These are phyloP conservation scores for Casaregolazyma suthepensis DNA, from an alignment of 1,139 yeast species.

Conservation along the genomic window DNA sequence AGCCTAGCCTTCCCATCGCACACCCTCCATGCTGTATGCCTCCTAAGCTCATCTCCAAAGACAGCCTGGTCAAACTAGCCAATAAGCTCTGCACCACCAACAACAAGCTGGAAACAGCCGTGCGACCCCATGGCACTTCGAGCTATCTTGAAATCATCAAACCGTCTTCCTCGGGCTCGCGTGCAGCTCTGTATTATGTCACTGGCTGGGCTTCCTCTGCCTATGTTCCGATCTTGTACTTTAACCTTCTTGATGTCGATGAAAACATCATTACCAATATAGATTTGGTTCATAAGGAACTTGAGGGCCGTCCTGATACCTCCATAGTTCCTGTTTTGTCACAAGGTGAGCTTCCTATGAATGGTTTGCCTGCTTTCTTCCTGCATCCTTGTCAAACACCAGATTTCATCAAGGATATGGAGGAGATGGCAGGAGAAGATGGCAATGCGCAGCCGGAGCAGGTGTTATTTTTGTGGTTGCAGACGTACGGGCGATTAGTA, in stretches of 20 bases:
- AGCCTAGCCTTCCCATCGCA: no score
- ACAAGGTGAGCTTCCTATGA: constrained; percentile 32
- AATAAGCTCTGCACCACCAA: neutral
- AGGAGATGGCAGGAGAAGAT: neutral
- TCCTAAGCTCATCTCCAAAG: neutral
- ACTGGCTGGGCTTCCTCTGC: constrained; percentile 29
- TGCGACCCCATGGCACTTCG: neutral
- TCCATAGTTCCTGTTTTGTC: constrained; percentile 11
- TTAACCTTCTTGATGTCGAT: constrained; percentile 20
- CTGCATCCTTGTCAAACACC: constrained; percentile 37
- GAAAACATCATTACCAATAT: constrained; percentile 17
- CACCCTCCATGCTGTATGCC: neutral
- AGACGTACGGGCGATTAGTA: constrained; percentile 24
- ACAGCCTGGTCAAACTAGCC: neutral
- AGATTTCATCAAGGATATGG: constrained; percentile 17
- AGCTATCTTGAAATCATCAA: neutral
- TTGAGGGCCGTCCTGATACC: constrained; percentile 11
- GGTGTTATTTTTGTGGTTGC: constrained; percentile 22
- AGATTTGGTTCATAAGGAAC: constrained; percentile 15
- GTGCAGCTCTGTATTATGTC: constrained; percentile 17
- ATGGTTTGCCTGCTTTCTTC: constrained; percentile 30
- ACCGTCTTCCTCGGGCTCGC: neutral
- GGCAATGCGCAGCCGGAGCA: neutral
- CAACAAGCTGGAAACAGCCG: neutral
- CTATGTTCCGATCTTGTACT: constrained; percentile 29